phyloP scores from a whole-genome alignment of 2,329 filamentous ascomycete species.

The Myriosclerotinia curreyana region DNA sequence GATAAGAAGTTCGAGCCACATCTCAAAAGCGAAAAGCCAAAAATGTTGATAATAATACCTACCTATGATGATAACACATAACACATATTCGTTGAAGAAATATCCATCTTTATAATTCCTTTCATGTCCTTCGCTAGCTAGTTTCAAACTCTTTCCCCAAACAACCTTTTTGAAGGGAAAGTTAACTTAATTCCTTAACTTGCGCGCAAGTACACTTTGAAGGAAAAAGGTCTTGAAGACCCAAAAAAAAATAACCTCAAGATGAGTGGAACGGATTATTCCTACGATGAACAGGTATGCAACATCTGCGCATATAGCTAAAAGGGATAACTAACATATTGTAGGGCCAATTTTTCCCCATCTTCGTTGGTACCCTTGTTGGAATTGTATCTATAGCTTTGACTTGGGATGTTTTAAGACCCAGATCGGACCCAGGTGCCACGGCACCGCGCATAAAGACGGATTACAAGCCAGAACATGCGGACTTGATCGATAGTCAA shows the following conservation, averaged over 20 bases:
- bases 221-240: conserved; percentile 30
- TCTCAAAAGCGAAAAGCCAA: conserved; percentile 18
- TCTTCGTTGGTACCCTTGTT: conserved; percentile 91
- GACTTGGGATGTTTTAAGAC: conserved; percentile 82
- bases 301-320: neutral
- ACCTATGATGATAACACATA: too few relatives aligned
- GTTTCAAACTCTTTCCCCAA: neutral
- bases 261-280: conserved; percentile 69
- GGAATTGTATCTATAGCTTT: conserved; percentile 85
- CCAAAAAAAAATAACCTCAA: conserved; percentile 30
- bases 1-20: conserved; percentile 19
- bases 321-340: conserved; percentile 24
- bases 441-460: conserved; percentile 80
- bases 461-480: conserved; percentile 77
- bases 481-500: conserved; percentile 76
- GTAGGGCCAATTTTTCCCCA: conserved; percentile 95
- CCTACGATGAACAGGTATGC: conserved; percentile 86
- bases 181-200: conserved; percentile 3
- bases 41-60: too few relatives aligned
- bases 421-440: conserved; percentile 71
- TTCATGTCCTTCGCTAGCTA: conserved; percentile 13
- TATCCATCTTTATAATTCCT: neutral
- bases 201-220: conserved; percentile 30
- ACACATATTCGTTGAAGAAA: conserved; percentile 11
- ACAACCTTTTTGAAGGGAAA: neutral